Evolutionary conservation across 192 early-diverging fungal genomes (phyloP).

Genomic region (Dimargaris verticillata): DNA sequence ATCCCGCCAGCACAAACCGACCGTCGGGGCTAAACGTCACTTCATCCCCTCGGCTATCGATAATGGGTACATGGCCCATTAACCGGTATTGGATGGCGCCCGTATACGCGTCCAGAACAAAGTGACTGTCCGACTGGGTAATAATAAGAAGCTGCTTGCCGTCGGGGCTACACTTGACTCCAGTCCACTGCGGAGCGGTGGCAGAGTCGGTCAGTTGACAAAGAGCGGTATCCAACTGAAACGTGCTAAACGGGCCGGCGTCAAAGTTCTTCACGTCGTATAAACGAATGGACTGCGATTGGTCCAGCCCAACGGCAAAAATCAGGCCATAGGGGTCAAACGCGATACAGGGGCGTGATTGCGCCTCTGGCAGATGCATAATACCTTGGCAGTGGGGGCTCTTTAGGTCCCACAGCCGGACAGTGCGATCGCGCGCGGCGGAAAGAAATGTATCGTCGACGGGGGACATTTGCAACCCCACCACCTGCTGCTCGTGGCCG

Average conservation of each 20-base stretch:
- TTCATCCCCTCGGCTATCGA: conserved; percentile 26
- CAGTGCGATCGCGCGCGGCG: conserved; percentile 54
- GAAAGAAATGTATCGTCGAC: conserved; percentile 68
- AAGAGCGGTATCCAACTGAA: neutral
- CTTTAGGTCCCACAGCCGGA: conserved; percentile 73
- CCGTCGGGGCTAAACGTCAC: conserved; percentile 56
- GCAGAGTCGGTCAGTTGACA: neutral
- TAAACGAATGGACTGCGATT: conserved; percentile 32
- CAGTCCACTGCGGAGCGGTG: conserved; percentile 28
- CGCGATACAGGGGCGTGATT: conserved; percentile 19
- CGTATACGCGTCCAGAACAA: conserved; percentile 50
- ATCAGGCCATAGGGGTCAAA: conserved; percentile 69
- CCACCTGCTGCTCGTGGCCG: conserved; percentile 66
- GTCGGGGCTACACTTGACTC: conserved; percentile 55
- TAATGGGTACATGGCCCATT: neutral
- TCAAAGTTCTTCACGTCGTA: conserved; percentile 56
- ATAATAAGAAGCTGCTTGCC: conserved; percentile 56
- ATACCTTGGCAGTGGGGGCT: conserved; percentile 9
- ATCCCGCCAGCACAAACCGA: conserved; percentile 48
- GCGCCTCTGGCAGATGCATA: conserved; percentile 20
- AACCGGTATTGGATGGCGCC: conserved; percentile 18
- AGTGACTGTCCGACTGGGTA: conserved; percentile 36
- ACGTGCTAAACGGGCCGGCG: conserved; percentile 19
- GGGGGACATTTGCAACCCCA: conserved; percentile 65
- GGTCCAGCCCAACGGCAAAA: conserved; percentile 46